These are phyloP conservation scores for Anthracocystis setariae DNA, from an alignment of 1,284 basidiomycete species.

Conservation along the genomic window DNA sequence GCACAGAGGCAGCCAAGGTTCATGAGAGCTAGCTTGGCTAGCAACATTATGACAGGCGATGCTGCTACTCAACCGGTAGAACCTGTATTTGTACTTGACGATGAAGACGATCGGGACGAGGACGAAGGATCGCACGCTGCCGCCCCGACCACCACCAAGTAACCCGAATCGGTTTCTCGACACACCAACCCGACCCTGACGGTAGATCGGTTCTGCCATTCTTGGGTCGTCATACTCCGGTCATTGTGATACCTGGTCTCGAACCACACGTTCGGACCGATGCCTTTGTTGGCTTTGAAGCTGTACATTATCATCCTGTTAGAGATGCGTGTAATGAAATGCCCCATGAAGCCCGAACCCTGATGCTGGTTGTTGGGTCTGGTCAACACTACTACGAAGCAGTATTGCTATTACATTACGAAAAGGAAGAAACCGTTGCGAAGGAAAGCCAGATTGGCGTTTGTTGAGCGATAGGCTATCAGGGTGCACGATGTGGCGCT, in stretches of 20 bases:
- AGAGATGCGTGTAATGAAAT: no score
- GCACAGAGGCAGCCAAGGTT: constrained; percentile 19
- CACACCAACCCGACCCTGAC: no score
- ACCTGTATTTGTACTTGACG: constrained; percentile 46
- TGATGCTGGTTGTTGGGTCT: no score
- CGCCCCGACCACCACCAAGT: neutral
- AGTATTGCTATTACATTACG: no score
- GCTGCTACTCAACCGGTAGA: constrained; percentile 6
- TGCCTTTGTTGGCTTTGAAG: no score
- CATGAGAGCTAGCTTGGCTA: constrained; percentile 28
- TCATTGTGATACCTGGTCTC: constrained; percentile 16
- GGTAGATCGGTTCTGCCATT: neutral
- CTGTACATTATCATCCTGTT: no score
- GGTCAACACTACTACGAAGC: no score
- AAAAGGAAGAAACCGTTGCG: no score
- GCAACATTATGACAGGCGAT: neutral
- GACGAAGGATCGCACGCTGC: constrained; percentile 7
- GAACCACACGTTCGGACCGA: constrained; percentile 11
- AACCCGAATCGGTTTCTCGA: neutral
- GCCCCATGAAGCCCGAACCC: no score
- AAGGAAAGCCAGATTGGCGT: no score
- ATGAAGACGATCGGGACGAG: constrained; percentile 31
- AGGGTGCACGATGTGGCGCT: no score
- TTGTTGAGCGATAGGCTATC: no score
- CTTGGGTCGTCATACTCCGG: neutral